phyloP scores from a whole-genome alignment of 345 rosid species.

The Bruguiera parviflora region DNA sequence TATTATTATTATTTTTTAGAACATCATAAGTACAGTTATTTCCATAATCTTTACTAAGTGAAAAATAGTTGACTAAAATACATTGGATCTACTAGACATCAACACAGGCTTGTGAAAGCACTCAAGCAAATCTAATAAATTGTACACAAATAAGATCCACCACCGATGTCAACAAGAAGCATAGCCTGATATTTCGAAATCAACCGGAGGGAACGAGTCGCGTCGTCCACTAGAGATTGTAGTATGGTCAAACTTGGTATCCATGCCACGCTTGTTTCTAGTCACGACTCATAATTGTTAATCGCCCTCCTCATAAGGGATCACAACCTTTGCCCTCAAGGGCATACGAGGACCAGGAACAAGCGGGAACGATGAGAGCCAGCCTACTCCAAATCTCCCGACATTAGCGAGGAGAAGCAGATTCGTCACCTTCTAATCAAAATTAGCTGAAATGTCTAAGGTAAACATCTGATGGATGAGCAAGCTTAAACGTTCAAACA shows the following conservation, averaged over 20 bases:
- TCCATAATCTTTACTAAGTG: no score
- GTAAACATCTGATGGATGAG: slow-evolving; percentile 56
- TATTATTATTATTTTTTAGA: no score
- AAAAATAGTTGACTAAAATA: no score
- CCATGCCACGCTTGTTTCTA: slow-evolving; percentile 16
- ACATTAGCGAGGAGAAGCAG: slow-evolving; percentile 13
- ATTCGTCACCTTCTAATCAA: slow-evolving; percentile 40
- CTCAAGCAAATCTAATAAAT: background rate
- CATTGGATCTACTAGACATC: no score
- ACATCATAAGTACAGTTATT: no score
- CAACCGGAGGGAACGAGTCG: slow-evolving; percentile 20
- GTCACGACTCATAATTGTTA: slow-evolving; percentile 22
- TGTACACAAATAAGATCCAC: slow-evolving; percentile 3
- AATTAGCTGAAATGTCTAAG: slow-evolving; percentile 46
- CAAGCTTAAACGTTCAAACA: slow-evolving; percentile 32
- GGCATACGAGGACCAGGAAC: slow-evolving; percentile 4
- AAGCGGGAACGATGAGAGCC: background rate
- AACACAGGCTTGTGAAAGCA: no score
- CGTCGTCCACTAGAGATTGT: slow-evolving; percentile 9
- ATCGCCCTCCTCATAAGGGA: slow-evolving; percentile 11
- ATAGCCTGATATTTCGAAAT: slow-evolving; percentile 18
- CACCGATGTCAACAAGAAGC: slow-evolving; percentile 1
- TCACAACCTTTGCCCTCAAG: slow-evolving; percentile 11
- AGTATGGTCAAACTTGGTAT: slow-evolving; percentile 6
- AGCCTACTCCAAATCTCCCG: background rate